phyloP scores from a whole-genome alignment of 1,139 yeast genomes.

The Lodderomyces elongisporus region DNA sequence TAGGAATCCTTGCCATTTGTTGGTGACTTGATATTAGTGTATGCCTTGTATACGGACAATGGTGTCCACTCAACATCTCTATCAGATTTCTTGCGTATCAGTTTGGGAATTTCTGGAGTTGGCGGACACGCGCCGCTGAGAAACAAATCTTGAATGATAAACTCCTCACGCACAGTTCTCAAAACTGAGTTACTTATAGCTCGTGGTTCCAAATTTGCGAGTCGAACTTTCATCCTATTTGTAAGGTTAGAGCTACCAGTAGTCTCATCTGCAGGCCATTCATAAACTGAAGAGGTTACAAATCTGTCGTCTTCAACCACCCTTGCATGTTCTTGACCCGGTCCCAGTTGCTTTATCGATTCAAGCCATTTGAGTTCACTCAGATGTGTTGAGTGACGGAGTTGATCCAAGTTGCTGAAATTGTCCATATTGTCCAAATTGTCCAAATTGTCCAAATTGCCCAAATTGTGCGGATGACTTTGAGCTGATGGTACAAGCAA shows the following conservation, averaged over 20 bases:
- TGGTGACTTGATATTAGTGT: slow-evolving; percentile 26
- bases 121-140: slow-evolving; percentile 10
- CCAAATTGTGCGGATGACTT: too few relatives aligned
- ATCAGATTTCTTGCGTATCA: slow-evolving; percentile 19
- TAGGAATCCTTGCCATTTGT: slow-evolving; percentile 20
- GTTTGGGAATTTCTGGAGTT: slow-evolving; percentile 11
- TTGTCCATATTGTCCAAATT: too few relatives aligned
- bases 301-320: slow-evolving; percentile 9
- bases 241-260: slow-evolving; percentile 6
- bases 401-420: too few relatives aligned
- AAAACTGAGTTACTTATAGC: slow-evolving; percentile 15
- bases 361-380: too few relatives aligned
- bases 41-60: slow-evolving; percentile 32
- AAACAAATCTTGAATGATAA: slow-evolving; percentile 13
- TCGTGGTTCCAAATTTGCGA: slow-evolving; percentile 13
- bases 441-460: too few relatives aligned
- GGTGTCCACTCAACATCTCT: slow-evolving; percentile 30
- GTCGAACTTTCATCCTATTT: slow-evolving; percentile 10
- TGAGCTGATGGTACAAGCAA: too few relatives aligned
- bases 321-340: slow-evolving; percentile 3
- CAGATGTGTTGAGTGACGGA: too few relatives aligned
- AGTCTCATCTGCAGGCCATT: slow-evolving; percentile 15
- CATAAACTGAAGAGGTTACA: slow-evolving; percentile 12
- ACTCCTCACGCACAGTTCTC: slow-evolving; percentile 18
- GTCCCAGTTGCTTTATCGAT: slow-evolving; percentile 4